These are phyloP conservation scores for Pholiota microspora DNA, from an alignment of 768 basidiomycete species.

Conservation along the genomic window DNA sequence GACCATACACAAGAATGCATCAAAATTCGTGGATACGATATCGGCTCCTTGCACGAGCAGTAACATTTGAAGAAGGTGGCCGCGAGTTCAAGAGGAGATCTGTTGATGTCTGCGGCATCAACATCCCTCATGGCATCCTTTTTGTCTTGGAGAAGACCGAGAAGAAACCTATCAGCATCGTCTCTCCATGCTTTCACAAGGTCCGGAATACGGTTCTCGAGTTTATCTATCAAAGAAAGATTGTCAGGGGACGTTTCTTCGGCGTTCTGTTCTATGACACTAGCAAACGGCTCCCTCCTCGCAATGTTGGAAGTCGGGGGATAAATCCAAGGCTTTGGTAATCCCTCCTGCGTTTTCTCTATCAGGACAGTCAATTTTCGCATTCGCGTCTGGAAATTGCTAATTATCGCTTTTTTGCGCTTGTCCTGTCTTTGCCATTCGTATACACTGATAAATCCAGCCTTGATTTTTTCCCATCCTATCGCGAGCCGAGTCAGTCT, in stretches of 20 bases:
- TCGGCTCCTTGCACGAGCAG: constrained; percentile 26
- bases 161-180: constrained; percentile 18
- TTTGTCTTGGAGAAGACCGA: constrained; percentile 14
- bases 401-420: background rate
- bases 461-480: constrained; percentile 26
- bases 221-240: constrained; percentile 5
- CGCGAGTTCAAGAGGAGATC: constrained; percentile 23
- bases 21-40: constrained; percentile 29
- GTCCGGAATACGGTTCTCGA: constrained; percentile 6
- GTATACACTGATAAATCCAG: constrained; percentile 17
- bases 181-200: constrained; percentile 21
- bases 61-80: constrained; percentile 31
- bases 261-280: constrained; percentile 19
- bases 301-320: constrained; percentile 18
- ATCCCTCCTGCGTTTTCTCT: background rate
- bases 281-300: constrained; percentile 18
- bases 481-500: background rate
- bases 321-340: constrained; percentile 5
- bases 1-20: constrained; percentile 24
- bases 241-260: background rate
- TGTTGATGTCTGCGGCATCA: background rate
- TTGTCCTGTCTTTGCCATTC: constrained; percentile 12
- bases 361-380: background rate
- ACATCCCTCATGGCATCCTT: background rate
- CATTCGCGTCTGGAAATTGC: background rate